Percentiles rank a stretch among this genome's conserved stretches.
Evolutionary conservation across 2,329 filamentous ascomycete species (phyloP).

Genomic region (Aspergillus latus): DNA sequence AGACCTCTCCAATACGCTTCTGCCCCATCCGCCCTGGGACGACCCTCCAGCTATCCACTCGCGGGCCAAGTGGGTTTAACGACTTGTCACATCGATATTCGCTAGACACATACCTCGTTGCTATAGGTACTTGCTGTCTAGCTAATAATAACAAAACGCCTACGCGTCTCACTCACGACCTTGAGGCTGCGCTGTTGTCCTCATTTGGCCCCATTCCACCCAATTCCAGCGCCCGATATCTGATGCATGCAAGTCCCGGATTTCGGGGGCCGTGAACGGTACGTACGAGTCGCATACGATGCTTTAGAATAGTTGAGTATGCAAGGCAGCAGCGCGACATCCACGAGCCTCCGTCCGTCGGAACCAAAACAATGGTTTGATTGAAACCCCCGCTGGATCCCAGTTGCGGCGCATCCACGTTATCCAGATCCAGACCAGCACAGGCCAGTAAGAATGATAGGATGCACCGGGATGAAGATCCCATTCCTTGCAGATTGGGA

Average conservation of each 20-base stretch:
- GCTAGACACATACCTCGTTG: background rate
- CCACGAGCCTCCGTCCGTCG: background rate
- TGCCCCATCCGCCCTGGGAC: background rate
- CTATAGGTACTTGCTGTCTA: background rate
- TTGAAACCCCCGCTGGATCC: background rate
- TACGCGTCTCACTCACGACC: background rate
- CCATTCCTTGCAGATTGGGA: conserved; percentile 2
- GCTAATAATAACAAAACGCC: background rate
- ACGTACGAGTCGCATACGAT: background rate
- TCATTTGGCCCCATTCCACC: too few relatives aligned
- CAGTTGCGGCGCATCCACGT: too few relatives aligned
- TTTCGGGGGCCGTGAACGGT: background rate
- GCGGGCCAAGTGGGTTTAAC: background rate
- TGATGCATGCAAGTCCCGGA: background rate
- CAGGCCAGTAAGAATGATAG: background rate
- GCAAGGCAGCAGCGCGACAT: background rate
- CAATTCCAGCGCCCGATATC: background rate
- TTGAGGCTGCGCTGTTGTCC: background rate
- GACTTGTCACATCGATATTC: background rate
- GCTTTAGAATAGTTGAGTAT: background rate
- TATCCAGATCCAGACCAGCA: background rate
- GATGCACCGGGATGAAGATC: background rate
- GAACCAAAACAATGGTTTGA: background rate
- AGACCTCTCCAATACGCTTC: background rate
- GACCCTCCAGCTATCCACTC: background rate